Percentiles rank a stretch among this genome's conserved stretches.
These are phyloP conservation scores for Cercospora janseana DNA, from an alignment of 2,329 filamentous ascomycete species.

Conservation along the genomic window DNA sequence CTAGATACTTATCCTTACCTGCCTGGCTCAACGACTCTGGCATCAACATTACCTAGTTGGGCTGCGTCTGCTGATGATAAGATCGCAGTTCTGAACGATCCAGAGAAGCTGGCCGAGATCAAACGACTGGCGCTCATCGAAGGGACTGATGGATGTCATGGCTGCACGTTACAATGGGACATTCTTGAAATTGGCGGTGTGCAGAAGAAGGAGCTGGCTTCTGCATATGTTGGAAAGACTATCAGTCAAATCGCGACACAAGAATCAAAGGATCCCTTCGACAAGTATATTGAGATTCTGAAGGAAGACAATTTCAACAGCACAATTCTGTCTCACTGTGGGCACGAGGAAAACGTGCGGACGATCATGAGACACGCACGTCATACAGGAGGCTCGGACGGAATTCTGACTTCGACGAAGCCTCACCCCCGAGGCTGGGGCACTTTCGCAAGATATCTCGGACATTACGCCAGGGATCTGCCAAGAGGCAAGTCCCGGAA, in stretches of 20 bases:
- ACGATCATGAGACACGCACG: constrained; percentile 30
- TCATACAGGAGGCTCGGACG: constrained; percentile 34
- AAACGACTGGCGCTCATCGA: constrained; percentile 26
- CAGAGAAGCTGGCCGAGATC: constrained; percentile 25
- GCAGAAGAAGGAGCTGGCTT: constrained; percentile 21
- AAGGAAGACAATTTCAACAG: constrained; percentile 32
- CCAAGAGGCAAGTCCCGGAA: constrained; percentile 25
- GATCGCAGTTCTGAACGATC: constrained; percentile 26
- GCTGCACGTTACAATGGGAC: constrained; percentile 32
- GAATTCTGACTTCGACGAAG: constrained; percentile 33
- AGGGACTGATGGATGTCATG: constrained; percentile 33
- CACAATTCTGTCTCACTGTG: constrained; percentile 32
- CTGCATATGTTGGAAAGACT: constrained; percentile 31
- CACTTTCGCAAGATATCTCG: constrained; percentile 33
- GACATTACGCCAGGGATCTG: constrained; percentile 33
- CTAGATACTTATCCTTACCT: constrained; percentile 35
- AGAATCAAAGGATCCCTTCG: constrained; percentile 28
- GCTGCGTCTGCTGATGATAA: constrained; percentile 27
- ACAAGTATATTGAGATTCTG: constrained; percentile 31
- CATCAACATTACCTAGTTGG: constrained; percentile 30
- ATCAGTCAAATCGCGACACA: constrained; percentile 30
- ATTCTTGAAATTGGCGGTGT: constrained; percentile 34
- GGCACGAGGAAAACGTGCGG: constrained; percentile 32
- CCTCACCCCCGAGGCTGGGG: constrained; percentile 35
- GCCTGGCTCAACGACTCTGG: constrained; percentile 32